Evolutionary conservation across 129 eudicot species (phyloP).

Genomic region (Chrysanthemum seticuspe): DNA sequence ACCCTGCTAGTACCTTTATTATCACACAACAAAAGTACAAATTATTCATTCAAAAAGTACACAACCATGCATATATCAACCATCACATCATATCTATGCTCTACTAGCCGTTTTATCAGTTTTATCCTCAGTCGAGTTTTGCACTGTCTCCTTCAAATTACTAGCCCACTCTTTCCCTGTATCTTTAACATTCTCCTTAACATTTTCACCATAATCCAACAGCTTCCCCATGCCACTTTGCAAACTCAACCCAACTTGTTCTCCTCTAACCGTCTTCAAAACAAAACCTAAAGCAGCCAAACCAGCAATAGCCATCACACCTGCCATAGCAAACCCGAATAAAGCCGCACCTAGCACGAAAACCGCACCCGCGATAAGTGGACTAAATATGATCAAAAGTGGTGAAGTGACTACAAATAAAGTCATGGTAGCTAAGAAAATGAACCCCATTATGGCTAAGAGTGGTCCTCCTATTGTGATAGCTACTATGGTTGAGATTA

Average conservation of each 20-base stretch:
- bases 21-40: background rate
- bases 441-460: constrained; percentile 36
- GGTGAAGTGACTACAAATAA: constrained; percentile 36
- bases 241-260: background rate
- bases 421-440: constrained; percentile 34
- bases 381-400: constrained; percentile 42
- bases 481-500: constrained; percentile 31
- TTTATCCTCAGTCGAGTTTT: constrained; percentile 16
- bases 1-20: background rate
- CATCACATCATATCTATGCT: constrained; percentile 7
- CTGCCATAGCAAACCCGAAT: constrained; percentile 34
- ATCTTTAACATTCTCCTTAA: constrained; percentile 15
- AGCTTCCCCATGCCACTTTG: constrained; percentile 1
- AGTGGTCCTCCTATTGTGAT: constrained; percentile 41
- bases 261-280: constrained; percentile 15
- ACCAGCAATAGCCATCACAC: constrained; percentile 34
- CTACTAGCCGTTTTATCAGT: constrained; percentile 4
- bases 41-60: background rate
- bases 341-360: constrained; percentile 28
- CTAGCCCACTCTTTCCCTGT: constrained; percentile 27
- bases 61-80: background rate
- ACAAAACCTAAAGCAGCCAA: constrained; percentile 27
- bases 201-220: constrained; percentile 21
- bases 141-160: constrained; percentile 18
- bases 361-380: constrained; percentile 37